phyloP scores from a whole-genome alignment of 495 filamentous ascomycete genomes.

The Neurospora tetrasperma region DNA sequence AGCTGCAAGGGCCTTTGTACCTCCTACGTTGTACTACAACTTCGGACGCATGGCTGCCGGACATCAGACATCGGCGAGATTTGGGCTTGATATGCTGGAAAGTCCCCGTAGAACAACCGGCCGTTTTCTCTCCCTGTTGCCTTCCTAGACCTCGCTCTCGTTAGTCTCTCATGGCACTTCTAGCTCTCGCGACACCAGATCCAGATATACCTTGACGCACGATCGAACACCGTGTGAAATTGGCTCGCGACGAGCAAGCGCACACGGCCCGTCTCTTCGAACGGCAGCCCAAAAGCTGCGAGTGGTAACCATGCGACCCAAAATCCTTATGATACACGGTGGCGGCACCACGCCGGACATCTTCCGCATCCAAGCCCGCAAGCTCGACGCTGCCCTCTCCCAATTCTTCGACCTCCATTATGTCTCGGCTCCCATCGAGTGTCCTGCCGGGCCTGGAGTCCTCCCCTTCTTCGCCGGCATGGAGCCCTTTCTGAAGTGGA shows the following conservation, averaged over 20 bases:
- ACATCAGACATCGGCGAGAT: neutral
- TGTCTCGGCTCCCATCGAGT: slow-evolving; percentile 8
- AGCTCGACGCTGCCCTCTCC: slow-evolving; percentile 10
- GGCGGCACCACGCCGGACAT: slow-evolving; percentile 16
- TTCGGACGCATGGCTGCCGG: neutral
- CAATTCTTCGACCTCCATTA: slow-evolving; percentile 20
- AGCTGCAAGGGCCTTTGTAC: neutral
- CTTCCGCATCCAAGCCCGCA: slow-evolving; percentile 21
- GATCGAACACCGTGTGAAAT: neutral
- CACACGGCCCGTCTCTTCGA: neutral
- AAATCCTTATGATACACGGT: slow-evolving; percentile 21
- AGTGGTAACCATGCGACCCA: slow-evolving; percentile 3
- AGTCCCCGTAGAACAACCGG: neutral
- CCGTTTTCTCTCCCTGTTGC: neutral
- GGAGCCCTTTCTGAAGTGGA: slow-evolving; percentile 17
- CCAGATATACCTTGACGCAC: neutral
- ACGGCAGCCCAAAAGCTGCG: neutral
- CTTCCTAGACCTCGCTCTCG: neutral
- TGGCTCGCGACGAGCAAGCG: neutral
- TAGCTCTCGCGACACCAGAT: neutral
- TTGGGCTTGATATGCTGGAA: neutral
- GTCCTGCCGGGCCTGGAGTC: slow-evolving; percentile 15
- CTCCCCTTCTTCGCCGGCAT: slow-evolving; percentile 18
- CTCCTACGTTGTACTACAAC: neutral
- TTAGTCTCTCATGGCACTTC: neutral